Evolutionary conservation across 306 rosid genomes (phyloP).

Genomic region (Cicer pinnatifidum): DNA sequence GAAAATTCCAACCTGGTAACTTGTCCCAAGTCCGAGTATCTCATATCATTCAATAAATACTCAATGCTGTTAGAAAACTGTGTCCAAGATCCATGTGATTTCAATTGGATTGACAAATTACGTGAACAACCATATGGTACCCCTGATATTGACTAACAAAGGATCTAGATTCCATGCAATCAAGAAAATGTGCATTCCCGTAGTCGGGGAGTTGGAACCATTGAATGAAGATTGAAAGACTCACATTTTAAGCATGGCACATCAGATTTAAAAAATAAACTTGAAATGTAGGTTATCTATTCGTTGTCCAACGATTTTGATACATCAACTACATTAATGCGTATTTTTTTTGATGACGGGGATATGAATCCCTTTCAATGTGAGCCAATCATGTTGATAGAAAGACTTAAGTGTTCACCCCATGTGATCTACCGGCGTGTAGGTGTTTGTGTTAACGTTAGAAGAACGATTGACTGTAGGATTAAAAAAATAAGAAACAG

Average conservation of each 20-base stretch:
- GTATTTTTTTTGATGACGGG: neutral
- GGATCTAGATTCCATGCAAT: neutral
- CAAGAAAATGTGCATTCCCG: neutral
- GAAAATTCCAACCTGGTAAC: slow-evolving; percentile 24
- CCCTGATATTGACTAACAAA: neutral
- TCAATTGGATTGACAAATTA: slow-evolving; percentile 10
- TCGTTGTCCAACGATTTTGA: neutral
- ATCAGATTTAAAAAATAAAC: neutral
- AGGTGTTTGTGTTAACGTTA: neutral
- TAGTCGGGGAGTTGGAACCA: neutral
- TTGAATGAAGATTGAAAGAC: too few species aligned
- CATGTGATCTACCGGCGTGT: neutral
- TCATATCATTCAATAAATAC: neutral
- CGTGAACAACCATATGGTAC: neutral
- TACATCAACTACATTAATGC: neutral
- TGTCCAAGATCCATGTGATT: neutral
- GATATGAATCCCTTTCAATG: neutral
- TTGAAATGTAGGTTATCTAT: neutral
- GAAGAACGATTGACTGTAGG: neutral
- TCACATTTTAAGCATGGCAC: neutral
- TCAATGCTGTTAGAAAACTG: neutral
- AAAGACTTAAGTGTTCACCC: neutral
- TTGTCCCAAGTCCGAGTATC: neutral
- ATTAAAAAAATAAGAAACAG: slow-evolving; percentile 7
- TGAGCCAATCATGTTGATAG: neutral